Evolutionary conservation across 768 basidiomycete genomes (phyloP).

Genomic region (Xanthoconium stramineum): DNA sequence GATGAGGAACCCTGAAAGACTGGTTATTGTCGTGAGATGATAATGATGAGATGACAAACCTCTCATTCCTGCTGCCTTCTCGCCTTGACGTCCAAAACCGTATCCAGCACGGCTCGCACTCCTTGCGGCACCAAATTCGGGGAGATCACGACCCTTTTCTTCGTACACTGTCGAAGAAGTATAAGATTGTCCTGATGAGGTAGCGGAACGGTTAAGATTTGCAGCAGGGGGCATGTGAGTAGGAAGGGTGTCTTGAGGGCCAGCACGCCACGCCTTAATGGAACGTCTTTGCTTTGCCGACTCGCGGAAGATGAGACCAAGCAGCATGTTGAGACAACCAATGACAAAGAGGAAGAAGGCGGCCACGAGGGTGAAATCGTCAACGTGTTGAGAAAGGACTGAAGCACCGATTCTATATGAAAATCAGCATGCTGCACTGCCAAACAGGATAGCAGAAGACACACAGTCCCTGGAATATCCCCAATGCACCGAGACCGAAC

Average conservation of each 20-base stretch:
- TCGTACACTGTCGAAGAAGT: slow-evolving; percentile 30
- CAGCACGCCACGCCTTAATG: slow-evolving; percentile 60
- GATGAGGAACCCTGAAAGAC: slow-evolving; percentile 47
- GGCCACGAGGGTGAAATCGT: slow-evolving; percentile 84
- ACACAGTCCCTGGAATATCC: slow-evolving; percentile 82
- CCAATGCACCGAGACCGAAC: slow-evolving; percentile 85
- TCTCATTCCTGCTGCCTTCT: slow-evolving; percentile 64
- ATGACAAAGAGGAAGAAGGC: slow-evolving; percentile 91
- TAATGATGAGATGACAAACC: slow-evolving; percentile 34
- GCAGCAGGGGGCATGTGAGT: slow-evolving; percentile 32
- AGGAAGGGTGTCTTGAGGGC: slow-evolving; percentile 50
- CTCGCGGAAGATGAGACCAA: slow-evolving; percentile 70
- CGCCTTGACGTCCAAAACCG: slow-evolving; percentile 79
- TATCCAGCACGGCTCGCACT: slow-evolving; percentile 46
- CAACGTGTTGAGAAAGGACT: slow-evolving; percentile 74
- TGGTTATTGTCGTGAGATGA: slow-evolving; percentile 1
- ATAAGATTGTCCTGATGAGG: slow-evolving; percentile 20
- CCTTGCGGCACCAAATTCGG: slow-evolving; percentile 22
- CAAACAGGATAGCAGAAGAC: slow-evolving; percentile 26
- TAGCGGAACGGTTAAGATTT: slow-evolving; percentile 23
- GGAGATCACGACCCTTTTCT: slow-evolving; percentile 22
- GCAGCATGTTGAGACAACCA: slow-evolving; percentile 84
- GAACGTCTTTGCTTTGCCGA: slow-evolving; percentile 60
- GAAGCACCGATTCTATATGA: slow-evolving; percentile 59
- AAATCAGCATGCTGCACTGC: slow-evolving; percentile 6